These are phyloP conservation scores for Peronospora destructor DNA, from an alignment of 352 stramenopile species.

Conservation along the genomic window DNA sequence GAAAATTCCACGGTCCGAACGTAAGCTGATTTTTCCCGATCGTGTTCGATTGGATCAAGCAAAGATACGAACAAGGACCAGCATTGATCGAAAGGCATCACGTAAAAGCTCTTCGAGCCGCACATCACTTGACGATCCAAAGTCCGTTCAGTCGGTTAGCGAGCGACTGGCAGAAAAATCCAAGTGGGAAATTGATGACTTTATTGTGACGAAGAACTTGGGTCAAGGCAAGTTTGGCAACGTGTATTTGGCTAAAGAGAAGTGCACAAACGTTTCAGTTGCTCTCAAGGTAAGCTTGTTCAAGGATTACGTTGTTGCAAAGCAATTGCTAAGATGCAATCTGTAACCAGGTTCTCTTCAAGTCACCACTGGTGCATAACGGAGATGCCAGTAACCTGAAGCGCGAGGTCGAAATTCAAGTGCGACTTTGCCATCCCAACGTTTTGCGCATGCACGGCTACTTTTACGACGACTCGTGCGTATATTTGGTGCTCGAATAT, in stretches of 20 bases:
- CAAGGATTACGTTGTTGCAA: background rate
- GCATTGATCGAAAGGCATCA: conserved; percentile 5
- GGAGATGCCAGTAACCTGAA: conserved; percentile 56
- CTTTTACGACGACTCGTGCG: conserved; percentile 79
- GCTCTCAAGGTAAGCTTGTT: conserved; percentile 60
- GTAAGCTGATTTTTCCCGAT: conserved; percentile 29
- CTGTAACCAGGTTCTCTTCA: conserved; percentile 51
- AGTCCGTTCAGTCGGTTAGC: conserved; percentile 30
- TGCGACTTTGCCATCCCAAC: conserved; percentile 64
- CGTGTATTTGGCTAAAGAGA: conserved; percentile 76
- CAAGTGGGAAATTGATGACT: conserved; percentile 76
- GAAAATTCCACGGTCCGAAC: conserved; percentile 4
- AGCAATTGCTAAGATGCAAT: conserved; percentile 2
- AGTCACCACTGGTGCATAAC: conserved; percentile 51
- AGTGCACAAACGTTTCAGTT: conserved; percentile 52
- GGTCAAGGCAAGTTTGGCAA: conserved; percentile 85
- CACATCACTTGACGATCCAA: conserved; percentile 42
- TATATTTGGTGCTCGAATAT: conserved; percentile 84
- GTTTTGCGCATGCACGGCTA: conserved; percentile 73
- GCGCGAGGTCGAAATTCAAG: conserved; percentile 82
- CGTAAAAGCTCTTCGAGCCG: conserved; percentile 25
- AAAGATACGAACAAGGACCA: conserved; percentile 9
- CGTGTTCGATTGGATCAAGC: conserved; percentile 31
- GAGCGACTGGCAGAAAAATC: conserved; percentile 42
- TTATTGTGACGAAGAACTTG: conserved; percentile 67